These are phyloP conservation scores for Graphilbum fragrans DNA, from an alignment of 2,329 filamentous ascomycete species.

Conservation along the genomic window DNA sequence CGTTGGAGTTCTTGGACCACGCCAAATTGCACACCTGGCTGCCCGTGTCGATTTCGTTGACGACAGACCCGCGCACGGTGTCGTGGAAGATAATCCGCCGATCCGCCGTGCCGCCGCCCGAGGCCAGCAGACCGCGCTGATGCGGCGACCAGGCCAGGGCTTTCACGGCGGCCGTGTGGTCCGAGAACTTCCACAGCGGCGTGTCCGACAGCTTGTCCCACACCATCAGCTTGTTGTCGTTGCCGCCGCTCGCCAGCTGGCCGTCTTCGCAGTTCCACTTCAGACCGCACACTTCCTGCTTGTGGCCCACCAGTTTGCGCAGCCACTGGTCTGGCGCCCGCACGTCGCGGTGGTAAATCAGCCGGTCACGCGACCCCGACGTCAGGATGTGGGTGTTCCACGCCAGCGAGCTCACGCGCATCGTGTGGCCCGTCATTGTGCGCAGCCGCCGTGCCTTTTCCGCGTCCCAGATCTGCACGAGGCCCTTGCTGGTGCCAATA, in stretches of 20 bases:
- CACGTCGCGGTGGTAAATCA: conserved; percentile 93
- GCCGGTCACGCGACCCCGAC: conserved; percentile 83
- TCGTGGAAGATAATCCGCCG: conserved; percentile 98
- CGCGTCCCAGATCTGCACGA: conserved; percentile 97
- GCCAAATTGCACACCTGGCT: conserved; percentile 98
- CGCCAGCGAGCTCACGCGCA: conserved; percentile 81
- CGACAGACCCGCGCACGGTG: conserved; percentile 66
- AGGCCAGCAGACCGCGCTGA: conserved; percentile 86
- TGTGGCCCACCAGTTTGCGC: conserved; percentile 79
- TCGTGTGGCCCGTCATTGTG: conserved; percentile 95
- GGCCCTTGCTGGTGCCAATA: conserved; percentile 86
- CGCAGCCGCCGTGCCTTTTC: conserved; percentile 72
- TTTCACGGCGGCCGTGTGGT: conserved; percentile 93
- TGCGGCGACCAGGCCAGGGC: conserved; percentile 97
- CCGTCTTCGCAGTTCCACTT: conserved; percentile 97
- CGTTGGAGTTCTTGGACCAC: conserved; percentile 95
- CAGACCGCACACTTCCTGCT: conserved; percentile 93
- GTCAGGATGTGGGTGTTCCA: conserved; percentile 98
- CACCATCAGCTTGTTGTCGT: conserved; percentile 97
- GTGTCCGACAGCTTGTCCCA: conserved; percentile 95
- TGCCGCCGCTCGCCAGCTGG: conserved; percentile 88
- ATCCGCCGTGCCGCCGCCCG: conserved; percentile 90
- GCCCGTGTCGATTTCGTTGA: conserved; percentile 88
- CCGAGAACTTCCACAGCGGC: conserved; percentile 84
- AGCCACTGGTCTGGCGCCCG: conserved; percentile 85